Base-by-base conservation (phyloP, 805 yeast genomes). In the Grigorovia jiainica region DNA sequence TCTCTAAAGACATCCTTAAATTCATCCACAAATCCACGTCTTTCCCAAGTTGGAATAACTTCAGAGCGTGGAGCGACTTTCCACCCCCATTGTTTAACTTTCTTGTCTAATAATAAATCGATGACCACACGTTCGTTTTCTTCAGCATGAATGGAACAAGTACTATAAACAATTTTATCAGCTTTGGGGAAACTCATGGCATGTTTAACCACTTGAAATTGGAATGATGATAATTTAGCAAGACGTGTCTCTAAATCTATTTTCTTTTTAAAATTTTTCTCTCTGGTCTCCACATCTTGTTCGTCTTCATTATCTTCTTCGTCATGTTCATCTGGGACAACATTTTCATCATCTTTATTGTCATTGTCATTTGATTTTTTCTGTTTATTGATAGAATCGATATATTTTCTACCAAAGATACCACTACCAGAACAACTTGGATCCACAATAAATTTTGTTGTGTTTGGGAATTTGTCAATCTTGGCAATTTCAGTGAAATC, bases 371-470 rank as follows among this genome's bases (percentile, higher is more conserved):
- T 38, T 15, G 39, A 44, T 18, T 42, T 45, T 30, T 51, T 57
- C 19, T 46, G 61, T 19, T 62, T 55, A 46, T 72, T 59, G 9
- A 52, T 39, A 5, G 57, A 45, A 45, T 70, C 85, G 38, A 79
- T 80, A 44, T 73, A 65, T 2, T 81, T 84, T 30, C 95, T 67
- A n/a, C 97, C 96, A 66, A 90, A 90, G 34, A 92, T 92, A 3
- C 99, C 99, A 37, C 95, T 82, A 0, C 99, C 99, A 19, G 96
- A 87, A 61, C 99, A 92, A 3, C 96, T 86, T 0, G 99, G 99
- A 61, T 92, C 99, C 3, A 92, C 94, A 2, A 92, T 70, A 34
- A 92, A 65, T 0, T 95, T 95, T 0, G 86, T 79, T 4, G 87
- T 82, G 15, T 75, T 72, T 1, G 72, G 66, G 46, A 69, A 84